Conservation (phyloP, 352 stramenopile species). For the Saprolegnia parasitica region DNA sequence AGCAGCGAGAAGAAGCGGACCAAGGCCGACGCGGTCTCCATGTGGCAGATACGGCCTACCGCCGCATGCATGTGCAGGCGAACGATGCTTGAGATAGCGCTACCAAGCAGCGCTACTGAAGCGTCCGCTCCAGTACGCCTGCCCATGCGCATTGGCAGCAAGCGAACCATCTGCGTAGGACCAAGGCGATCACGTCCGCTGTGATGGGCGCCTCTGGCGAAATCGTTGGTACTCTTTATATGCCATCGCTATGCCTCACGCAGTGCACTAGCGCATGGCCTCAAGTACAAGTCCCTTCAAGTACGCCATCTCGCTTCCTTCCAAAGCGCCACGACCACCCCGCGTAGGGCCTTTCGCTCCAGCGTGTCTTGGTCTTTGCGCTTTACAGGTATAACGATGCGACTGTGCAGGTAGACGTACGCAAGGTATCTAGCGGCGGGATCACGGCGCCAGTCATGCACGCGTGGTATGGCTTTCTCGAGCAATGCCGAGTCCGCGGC, state of each 20-base stretch:
- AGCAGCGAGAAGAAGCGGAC: constrained; percentile 8
- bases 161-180: constrained; percentile 34
- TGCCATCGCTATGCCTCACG: not conserved
- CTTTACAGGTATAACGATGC: constrained; percentile 44
- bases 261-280: constrained; percentile 42
- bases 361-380: constrained; percentile 68
- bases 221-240: constrained; percentile 41
- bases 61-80: not conserved
- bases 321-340: not conserved
- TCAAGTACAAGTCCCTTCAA: constrained; percentile 64
- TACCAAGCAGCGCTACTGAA: constrained; percentile 55
- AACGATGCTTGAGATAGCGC: constrained; percentile 33
- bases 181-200: constrained; percentile 61
- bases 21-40: not conserved
- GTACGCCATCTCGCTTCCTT: constrained; percentile 31
- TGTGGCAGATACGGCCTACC: not conserved
- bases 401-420: not conserved
- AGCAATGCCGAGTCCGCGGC: constrained; percentile 56
- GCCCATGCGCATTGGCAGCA: not conserved
- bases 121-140: constrained; percentile 43
- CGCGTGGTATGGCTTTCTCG: constrained; percentile 64
- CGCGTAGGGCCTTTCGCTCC: constrained; percentile 47
- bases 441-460: constrained; percentile 62
- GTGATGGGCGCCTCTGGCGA: constrained; percentile 59
- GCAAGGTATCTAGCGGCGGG: constrained; percentile 33